These are phyloP conservation scores for Escallonia rubra DNA, from an alignment of 129 eudicot genomes.

Conservation along the genomic window DNA sequence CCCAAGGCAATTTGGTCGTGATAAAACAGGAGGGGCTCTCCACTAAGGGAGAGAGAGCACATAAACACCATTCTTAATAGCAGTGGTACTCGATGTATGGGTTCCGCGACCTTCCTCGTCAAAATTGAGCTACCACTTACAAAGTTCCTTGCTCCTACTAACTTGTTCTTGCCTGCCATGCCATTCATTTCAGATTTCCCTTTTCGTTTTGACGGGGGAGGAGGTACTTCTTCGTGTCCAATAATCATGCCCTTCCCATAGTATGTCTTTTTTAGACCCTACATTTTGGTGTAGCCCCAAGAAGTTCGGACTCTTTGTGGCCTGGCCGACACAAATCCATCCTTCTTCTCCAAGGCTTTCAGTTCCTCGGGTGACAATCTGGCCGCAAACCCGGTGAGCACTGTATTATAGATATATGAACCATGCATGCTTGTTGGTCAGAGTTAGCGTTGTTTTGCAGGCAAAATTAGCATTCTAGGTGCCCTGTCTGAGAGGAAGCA, in stretches of 20 bases:
- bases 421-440: constrained; percentile 13
- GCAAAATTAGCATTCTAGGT: constrained; percentile 28
- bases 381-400: constrained; percentile 59
- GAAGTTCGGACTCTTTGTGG: constrained; percentile 45
- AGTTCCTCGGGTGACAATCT: constrained; percentile 38
- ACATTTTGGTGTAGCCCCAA: constrained; percentile 47
- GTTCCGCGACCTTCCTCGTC: constrained; percentile 59
- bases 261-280: constrained; percentile 37
- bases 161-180: constrained; percentile 46
- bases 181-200: constrained; percentile 43
- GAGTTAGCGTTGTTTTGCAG: constrained; percentile 10
- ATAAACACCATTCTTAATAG: constrained; percentile 56
- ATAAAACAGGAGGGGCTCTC: constrained; percentile 21
- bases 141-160: constrained; percentile 48
- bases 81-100: constrained; percentile 59
- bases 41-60: constrained; percentile 58
- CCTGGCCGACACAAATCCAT: constrained; percentile 48
- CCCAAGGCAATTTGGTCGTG: constrained; percentile 33
- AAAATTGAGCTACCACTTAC: constrained; percentile 5
- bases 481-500: neutral
- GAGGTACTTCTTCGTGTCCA: constrained; percentile 47
- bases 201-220: constrained; percentile 78
- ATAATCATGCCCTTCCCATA: constrained; percentile 63
- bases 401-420: constrained; percentile 11
- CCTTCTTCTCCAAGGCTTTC: constrained; percentile 43